Conservation (phyloP, 192 early-diverging fungal species). For the Coemansia sp. region DNA sequence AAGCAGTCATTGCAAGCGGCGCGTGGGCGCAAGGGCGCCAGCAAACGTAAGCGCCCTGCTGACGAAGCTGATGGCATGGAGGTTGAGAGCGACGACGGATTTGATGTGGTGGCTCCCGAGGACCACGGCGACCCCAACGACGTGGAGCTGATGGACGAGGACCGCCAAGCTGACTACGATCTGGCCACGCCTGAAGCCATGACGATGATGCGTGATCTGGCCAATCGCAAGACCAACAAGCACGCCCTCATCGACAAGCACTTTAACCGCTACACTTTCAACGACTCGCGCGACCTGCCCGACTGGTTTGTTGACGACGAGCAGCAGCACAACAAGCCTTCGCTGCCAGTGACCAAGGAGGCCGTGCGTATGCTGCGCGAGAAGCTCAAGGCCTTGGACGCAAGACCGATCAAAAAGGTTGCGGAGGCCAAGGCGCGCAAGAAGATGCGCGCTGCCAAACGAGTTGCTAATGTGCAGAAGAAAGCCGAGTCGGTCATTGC, state of each 20-base stretch:
- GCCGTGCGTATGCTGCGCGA: slow-evolving; percentile 81
- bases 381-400: slow-evolving; percentile 83
- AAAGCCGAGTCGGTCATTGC: slow-evolving; percentile 84
- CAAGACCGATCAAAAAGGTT: slow-evolving; percentile 98
- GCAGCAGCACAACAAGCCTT: slow-evolving; percentile 78
- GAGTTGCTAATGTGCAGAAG: slow-evolving; percentile 76
- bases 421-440: slow-evolving; percentile 97
- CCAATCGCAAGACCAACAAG: slow-evolving; percentile 71
- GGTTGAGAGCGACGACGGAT: slow-evolving; percentile 51
- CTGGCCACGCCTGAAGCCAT: slow-evolving; percentile 90
- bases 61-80: slow-evolving; percentile 42
- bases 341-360: slow-evolving; percentile 95
- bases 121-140: slow-evolving; percentile 37
- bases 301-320: slow-evolving; percentile 94
- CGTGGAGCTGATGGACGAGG: slow-evolving; percentile 45
- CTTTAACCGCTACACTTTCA: slow-evolving; percentile 85
- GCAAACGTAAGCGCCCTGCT: slow-evolving; percentile 54
- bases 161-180: slow-evolving; percentile 55
- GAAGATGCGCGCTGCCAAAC: slow-evolving; percentile 74
- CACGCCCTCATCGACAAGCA: slow-evolving; percentile 84
- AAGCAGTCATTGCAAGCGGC: neutral
- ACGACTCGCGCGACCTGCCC: slow-evolving; percentile 82
- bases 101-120: slow-evolving; percentile 45
- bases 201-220: slow-evolving; percentile 80
- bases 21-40: neutral